Base-by-base conservation (phyloP, 345 rosid species). In the Salix arbutifolia region DNA sequence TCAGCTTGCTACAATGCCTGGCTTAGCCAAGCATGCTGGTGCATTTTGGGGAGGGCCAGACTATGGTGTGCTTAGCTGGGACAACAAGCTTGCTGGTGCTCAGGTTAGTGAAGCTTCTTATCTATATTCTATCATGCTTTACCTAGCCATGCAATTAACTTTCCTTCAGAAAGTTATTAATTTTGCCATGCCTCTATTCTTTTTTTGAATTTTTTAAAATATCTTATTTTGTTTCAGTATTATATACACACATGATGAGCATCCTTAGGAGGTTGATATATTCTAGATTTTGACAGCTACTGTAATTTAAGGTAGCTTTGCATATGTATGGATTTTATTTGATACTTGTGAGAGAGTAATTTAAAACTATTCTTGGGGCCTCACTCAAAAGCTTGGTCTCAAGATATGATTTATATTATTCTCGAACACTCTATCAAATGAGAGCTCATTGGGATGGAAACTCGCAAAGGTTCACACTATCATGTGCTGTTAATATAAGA, bases 51-150 rank as follows among this genome's bases (percentile, higher is more conserved):
- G 97, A 75, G 97, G 91, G 26, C 90, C 93, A 5, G 91, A 86
- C 81, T 90, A 89, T 80, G 97, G 96, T 70, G 97, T 96, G 0
- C 89, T 92, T 85, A 92, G 93, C 84, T 96, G 99, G 99, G 99
- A 96, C 84, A 96, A 96, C 86, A 96, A 96, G 87, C 99, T 94
- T 77, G 78, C 98, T 13, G 99, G 96, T 73, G 95, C 95, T 75
- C 98, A 92, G 91, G 99, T 94, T 77, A 81, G 79, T 77, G 44
- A 18, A 38, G 56, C 31, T 75, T 76, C 48, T 38, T 26, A 14
- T 67, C 35, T 17, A 33, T 38, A 38, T 30, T n/a, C 30, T 52
- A 2, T 56, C 37, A 30, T 66, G 38, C 38, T 44, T 44, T 13
- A 5, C 23, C 67, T 37, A 25, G 38, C 56, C 42, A 23, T 68